Evolutionary conservation across 2,329 filamentous ascomycete genomes (phyloP).

Genomic region (Curvularia sp.): DNA sequence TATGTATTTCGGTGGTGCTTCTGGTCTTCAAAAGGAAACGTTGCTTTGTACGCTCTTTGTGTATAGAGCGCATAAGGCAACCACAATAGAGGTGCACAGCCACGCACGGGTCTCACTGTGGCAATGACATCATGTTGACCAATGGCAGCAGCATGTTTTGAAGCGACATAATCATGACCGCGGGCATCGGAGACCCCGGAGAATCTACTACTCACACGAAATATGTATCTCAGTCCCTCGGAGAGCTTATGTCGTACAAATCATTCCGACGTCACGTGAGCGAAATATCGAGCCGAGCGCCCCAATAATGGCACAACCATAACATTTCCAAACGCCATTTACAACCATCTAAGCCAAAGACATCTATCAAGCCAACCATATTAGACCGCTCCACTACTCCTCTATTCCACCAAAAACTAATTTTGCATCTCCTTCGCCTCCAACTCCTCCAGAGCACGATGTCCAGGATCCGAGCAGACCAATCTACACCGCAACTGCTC

Average conservation of each 20-base stretch:
- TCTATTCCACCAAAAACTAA: slow-evolving; percentile 4
- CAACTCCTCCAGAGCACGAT: neutral
- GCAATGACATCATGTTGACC: slow-evolving; percentile 8
- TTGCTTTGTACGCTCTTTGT: neutral
- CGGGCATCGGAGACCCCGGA: neutral
- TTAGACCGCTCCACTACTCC: neutral
- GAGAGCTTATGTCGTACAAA: neutral
- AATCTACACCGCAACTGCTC: neutral
- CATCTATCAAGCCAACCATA: neutral
- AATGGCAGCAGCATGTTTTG: neutral
- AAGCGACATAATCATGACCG: neutral
- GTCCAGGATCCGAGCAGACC: neutral
- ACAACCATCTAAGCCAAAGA: neutral
- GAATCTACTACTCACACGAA: neutral
- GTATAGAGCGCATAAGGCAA: neutral
- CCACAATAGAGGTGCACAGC: neutral
- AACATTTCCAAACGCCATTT: neutral
- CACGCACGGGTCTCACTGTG: slow-evolving; percentile 2
- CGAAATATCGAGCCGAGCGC: neutral
- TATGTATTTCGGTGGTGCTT: neutral
- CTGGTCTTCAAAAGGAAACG: neutral
- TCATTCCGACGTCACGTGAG: neutral
- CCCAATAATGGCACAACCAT: neutral
- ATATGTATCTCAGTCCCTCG: neutral
- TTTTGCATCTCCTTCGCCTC: slow-evolving; percentile 11